Base-by-base conservation (phyloP, 192 early-diverging fungal genomes). In the Coemansia sp. region DNA sequence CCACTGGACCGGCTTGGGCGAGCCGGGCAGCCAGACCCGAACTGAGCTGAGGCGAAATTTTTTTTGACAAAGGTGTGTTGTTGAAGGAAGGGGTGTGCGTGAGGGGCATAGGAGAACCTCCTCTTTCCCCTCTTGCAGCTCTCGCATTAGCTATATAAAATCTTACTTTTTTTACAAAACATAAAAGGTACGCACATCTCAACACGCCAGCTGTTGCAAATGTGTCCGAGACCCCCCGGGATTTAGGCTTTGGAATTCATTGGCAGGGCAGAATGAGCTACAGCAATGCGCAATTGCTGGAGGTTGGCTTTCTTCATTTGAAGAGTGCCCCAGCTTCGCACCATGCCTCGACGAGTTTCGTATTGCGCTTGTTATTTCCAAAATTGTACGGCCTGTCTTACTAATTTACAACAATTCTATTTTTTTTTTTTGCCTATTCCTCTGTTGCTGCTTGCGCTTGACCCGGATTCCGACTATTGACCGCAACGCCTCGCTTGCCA, bases 121-220 rank as follows among this genome's bases (percentile, higher is more conserved):
- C 71, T 74, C 71, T 63, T 74, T 63, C 63, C 56, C 35, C 53
- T 61, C 56, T 63, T 55, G 71, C 61, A 60, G 60, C 61, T 40
- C 57, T 34, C 15, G 63, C 38, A 52, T 56, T 66, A 67, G 37
- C 41, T 27, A 41, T 56, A 35, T 32, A 52, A 53, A 52, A 48
- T 9, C 59, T 73, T 38, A 56, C 18, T 36, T 53, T 66, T 58
- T 27, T 38, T 8, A 61, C 35, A 62, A 54, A 44, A 62, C 56
- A 39, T 43, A 53, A 18, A 62, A 67, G 65, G 65, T 67, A 67
- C 21, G 65, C 14, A 26, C 37, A 50, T 50, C 46, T 50, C 46
- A 29, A 24, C 46, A 27, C 46, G 24, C 26, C 27, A 24, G 7
- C 8, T 29, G 46, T 26, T 27, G 46, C n/a, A 50, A 50, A 50